A percentile compares a stretch with the other conserved stretches of the same genome.
phyloP scores from a whole-genome alignment of 1,284 basidiomycete species.

The Fomitopsis palustris region DNA sequence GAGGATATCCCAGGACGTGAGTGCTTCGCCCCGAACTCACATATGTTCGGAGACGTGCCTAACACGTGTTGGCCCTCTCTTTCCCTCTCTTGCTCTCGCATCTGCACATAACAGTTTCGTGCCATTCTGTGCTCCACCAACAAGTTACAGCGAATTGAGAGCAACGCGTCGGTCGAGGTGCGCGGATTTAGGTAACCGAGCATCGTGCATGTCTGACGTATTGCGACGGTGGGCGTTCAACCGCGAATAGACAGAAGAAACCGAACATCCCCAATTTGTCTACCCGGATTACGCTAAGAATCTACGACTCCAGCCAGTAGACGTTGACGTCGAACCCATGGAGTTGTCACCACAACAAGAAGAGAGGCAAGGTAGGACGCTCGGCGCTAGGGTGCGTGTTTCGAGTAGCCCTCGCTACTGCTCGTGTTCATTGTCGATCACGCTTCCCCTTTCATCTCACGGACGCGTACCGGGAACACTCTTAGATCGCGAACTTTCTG shows the following conservation, averaged over 20 bases:
- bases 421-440: constrained; percentile 7
- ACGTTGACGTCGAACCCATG: constrained; percentile 22
- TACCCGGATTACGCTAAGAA: constrained; percentile 19
- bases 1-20: constrained; percentile 31
- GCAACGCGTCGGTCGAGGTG: constrained; percentile 23
- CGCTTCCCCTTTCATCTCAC: not conserved
- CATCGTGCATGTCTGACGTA: constrained; percentile 13
- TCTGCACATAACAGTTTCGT: constrained; percentile 24
- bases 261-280: constrained; percentile 17
- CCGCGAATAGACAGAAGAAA: constrained; percentile 16
- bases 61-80: constrained; percentile 31
- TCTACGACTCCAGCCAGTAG: constrained; percentile 15
- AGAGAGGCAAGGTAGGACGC: constrained; percentile 24
- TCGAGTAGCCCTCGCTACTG: not conserved
- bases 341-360: constrained; percentile 15
- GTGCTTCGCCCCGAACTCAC: constrained; percentile 21
- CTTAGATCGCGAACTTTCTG: constrained; percentile 32
- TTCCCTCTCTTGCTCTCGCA: constrained; percentile 17
- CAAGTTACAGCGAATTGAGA: constrained; percentile 20
- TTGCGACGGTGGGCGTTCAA: constrained; percentile 11
- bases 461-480: not conserved
- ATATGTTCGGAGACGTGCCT: constrained; percentile 28
- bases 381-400: constrained; percentile 26
- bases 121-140: constrained; percentile 30
- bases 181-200: constrained; percentile 4